phyloP scores from a whole-genome alignment of 2,329 filamentous ascomycete species.

The Akanthomyces lecanii region DNA sequence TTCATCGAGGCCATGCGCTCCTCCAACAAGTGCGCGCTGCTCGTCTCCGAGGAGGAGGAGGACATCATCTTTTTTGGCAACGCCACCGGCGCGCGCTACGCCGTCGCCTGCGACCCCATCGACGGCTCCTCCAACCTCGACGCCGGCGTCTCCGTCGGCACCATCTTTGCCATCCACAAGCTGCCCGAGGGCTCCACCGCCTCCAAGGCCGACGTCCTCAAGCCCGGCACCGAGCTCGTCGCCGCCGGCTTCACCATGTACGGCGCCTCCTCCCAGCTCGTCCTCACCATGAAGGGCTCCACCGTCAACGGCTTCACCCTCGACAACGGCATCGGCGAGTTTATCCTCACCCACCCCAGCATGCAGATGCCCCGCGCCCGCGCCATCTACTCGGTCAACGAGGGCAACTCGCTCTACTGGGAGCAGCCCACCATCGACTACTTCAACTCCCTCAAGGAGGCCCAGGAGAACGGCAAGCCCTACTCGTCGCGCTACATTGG shows the following conservation, averaged over 20 bases:
- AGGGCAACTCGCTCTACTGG: constrained; percentile 98
- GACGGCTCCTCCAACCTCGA: constrained; percentile 97
- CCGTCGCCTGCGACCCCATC: constrained; percentile 95
- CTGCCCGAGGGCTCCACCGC: constrained; percentile 71
- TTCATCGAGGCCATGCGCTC: constrained; percentile 95
- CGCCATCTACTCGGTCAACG: constrained; percentile 95
- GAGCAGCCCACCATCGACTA: constrained; percentile 81
- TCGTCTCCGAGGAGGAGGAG: constrained; percentile 98
- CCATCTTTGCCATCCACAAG: constrained; percentile 94
- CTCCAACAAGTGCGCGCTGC: constrained; percentile 80
- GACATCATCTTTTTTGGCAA: constrained; percentile 82
- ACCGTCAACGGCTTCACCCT: constrained; percentile 96
- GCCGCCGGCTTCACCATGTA: constrained; percentile 99
- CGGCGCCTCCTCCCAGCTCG: constrained; percentile 90
- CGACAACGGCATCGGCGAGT: constrained; percentile 94
- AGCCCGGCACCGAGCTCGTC: constrained; percentile 84
- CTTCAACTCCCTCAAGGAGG: constrained; percentile 83
- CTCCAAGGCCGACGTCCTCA: constrained; percentile 79
- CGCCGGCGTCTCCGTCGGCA: constrained; percentile 94
- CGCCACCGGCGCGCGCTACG: constrained; percentile 75
- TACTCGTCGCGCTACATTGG: constrained; percentile 96
- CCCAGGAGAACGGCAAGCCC: constrained; percentile 71
- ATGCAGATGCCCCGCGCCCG: constrained; percentile 81
- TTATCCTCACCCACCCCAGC: constrained; percentile 94
- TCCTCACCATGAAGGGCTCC: constrained; percentile 93